These are phyloP conservation scores for Tulasnella sp. DNA, from an alignment of 768 basidiomycete species.

Conservation along the genomic window DNA sequence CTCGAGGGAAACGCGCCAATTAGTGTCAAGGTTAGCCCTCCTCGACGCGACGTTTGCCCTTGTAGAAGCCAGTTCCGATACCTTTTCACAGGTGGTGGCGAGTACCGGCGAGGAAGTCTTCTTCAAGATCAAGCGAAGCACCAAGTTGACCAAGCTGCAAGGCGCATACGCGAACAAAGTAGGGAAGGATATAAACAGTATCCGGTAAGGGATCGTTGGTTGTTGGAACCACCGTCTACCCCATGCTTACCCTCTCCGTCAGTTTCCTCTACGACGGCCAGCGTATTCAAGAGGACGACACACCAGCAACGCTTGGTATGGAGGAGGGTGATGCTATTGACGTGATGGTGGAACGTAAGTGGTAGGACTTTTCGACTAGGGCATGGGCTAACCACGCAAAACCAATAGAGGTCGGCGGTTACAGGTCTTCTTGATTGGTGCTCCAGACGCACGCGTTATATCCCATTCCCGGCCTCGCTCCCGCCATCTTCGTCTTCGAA, in stretches of 20 bases:
- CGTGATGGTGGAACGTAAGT: conserved; percentile 89
- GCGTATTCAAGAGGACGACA: conserved; percentile 85
- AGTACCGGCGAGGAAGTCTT: conserved; percentile 82
- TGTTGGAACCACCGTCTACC: background rate
- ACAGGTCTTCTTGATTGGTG: background rate
- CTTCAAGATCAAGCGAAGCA: conserved; percentile 95
- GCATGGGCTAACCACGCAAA: background rate
- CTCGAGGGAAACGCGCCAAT: conserved; percentile 24
- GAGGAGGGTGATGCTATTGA: conserved; percentile 86
- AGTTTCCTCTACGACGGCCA: conserved; percentile 90
- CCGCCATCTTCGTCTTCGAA: background rate
- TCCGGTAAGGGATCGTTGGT: conserved; percentile 59
- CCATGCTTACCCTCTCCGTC: background rate
- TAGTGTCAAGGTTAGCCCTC: conserved; percentile 18
- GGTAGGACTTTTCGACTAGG: background rate
- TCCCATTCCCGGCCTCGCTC: background rate
- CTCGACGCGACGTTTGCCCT: background rate
- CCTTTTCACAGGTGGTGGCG: conserved; percentile 62
- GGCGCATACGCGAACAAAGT: conserved; percentile 90
- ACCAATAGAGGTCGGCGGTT: background rate
- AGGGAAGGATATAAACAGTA: conserved; percentile 80
- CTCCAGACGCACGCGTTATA: background rate
- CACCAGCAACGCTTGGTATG: conserved; percentile 79
- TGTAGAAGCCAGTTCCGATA: too few relatives aligned
- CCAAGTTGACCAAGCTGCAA: conserved; percentile 87